Conservation (phyloP, 2,329 filamentous ascomycete species). For the Calonectria naviculata region DNA sequence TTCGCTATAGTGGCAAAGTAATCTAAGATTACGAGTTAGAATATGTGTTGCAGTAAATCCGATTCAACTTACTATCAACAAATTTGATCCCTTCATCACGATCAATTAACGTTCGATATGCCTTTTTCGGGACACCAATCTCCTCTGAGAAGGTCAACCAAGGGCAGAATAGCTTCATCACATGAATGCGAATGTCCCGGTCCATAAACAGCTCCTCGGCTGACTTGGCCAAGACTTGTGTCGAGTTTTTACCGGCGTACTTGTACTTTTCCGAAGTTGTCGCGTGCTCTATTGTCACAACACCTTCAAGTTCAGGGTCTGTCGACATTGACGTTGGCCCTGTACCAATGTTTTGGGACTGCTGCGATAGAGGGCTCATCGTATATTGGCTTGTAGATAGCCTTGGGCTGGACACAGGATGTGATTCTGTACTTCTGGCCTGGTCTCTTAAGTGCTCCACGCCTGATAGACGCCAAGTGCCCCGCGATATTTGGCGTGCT, state of each 20-base stretch:
- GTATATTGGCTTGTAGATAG: neutral
- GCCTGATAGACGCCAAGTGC: neutral
- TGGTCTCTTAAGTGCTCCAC: neutral
- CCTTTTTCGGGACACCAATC: neutral
- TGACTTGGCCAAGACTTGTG: neutral
- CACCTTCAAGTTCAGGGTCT: neutral
- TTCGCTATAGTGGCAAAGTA: neutral
- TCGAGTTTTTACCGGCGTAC: neutral
- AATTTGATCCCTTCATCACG: neutral
- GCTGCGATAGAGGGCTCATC: neutral
- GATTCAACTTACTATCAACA: neutral
- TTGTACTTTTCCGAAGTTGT: neutral
- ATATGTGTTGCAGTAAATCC: no score
- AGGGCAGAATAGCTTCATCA: neutral
- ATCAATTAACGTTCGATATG: neutral
- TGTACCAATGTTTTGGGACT: neutral
- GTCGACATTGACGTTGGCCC: neutral
- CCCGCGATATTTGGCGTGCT: neutral
- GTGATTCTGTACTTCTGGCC: neutral
- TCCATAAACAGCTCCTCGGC: neutral
- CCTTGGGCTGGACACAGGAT: neutral
- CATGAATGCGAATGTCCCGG: neutral
- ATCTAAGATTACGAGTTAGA: neutral
- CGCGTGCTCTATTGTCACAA: neutral
- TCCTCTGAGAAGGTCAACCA: neutral